Evolutionary conservation across 352 stramenopile genomes (phyloP).

Genomic region (Phytophthora uliginosa): DNA sequence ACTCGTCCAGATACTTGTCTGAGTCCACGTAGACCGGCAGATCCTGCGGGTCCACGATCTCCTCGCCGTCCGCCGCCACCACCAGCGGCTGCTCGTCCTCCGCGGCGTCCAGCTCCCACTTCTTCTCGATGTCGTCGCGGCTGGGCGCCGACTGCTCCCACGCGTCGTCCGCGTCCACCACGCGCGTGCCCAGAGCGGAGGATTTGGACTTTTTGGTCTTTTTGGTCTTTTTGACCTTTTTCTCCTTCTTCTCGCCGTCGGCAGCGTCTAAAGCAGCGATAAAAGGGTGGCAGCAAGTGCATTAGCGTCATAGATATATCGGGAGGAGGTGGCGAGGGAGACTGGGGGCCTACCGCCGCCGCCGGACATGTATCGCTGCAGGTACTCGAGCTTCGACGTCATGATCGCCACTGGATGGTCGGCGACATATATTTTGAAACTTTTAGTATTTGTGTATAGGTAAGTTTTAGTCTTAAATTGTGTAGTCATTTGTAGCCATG

Average conservation of each 20-base stretch:
- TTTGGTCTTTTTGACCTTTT: constrained; percentile 70
- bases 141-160: constrained; percentile 63
- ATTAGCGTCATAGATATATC: constrained; percentile 13
- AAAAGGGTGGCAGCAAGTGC: constrained; percentile 6
- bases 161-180: constrained; percentile 73
- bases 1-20: constrained; percentile 67
- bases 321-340: not conserved
- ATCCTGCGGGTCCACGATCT: constrained; percentile 69
- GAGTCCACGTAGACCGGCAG: constrained; percentile 81
- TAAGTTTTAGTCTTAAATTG: constrained; percentile 1
- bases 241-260: constrained; percentile 65
- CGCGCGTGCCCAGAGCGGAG: constrained; percentile 31
- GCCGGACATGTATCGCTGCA: constrained; percentile 80
- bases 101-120: constrained; percentile 66
- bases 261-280: constrained; percentile 8
- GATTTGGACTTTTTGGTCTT: constrained; percentile 54
- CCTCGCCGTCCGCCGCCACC: constrained; percentile 57
- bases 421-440: constrained; percentile 10
- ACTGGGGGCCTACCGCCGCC: constrained; percentile 32
- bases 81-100: constrained; percentile 53
- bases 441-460: not conserved
- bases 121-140: constrained; percentile 61
- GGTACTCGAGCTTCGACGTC: constrained; percentile 82
- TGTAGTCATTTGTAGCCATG: not conserved
- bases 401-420: constrained; percentile 31